Conservation (phyloP, 2,329 filamentous ascomycete species). For the Tolypocladium tundrense region DNA sequence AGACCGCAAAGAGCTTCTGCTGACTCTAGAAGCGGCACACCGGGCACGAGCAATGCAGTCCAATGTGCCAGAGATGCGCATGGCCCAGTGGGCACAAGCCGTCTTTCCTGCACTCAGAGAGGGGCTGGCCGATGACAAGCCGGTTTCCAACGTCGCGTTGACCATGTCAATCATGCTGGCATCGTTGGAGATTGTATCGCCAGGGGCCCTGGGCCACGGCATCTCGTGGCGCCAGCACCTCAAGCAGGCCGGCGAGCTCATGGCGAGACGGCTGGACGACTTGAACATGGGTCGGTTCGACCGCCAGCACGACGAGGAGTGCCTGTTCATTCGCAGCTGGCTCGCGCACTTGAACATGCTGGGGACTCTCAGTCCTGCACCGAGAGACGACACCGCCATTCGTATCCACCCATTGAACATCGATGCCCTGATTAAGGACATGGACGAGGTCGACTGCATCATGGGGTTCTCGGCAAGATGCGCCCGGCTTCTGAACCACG, state of each 20-base stretch:
- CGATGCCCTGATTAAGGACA: not conserved
- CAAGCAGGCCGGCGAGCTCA: slow-evolving; percentile 64
- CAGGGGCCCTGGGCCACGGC: slow-evolving; percentile 68
- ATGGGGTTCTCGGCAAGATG: slow-evolving; percentile 48
- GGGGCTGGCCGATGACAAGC: slow-evolving; percentile 51
- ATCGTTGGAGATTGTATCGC: slow-evolving; percentile 74
- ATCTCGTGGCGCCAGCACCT: slow-evolving; percentile 77
- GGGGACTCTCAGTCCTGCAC: slow-evolving; percentile 57
- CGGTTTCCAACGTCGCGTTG: slow-evolving; percentile 62
- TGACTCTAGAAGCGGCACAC: slow-evolving; percentile 53
- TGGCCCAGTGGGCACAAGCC: slow-evolving; percentile 70
- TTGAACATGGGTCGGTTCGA: slow-evolving; percentile 11
- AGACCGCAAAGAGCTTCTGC: not conserved
- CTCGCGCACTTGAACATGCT: slow-evolving; percentile 76
- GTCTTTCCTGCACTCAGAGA: slow-evolving; percentile 64
- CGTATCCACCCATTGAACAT: not conserved
- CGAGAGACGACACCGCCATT: slow-evolving; percentile 1
- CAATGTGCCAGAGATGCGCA: slow-evolving; percentile 64
- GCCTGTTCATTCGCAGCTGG: slow-evolving; percentile 72
- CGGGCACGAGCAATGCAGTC: slow-evolving; percentile 65
- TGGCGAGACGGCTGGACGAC: slow-evolving; percentile 46
- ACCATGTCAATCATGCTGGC: slow-evolving; percentile 79
- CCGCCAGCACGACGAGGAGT: slow-evolving; percentile 46
- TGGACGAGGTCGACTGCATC: slow-evolving; percentile 69
- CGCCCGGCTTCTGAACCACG: slow-evolving; percentile 70